phyloP scores from a whole-genome alignment of 352 stramenopile genomes.

The Globisporangium canariense region DNA sequence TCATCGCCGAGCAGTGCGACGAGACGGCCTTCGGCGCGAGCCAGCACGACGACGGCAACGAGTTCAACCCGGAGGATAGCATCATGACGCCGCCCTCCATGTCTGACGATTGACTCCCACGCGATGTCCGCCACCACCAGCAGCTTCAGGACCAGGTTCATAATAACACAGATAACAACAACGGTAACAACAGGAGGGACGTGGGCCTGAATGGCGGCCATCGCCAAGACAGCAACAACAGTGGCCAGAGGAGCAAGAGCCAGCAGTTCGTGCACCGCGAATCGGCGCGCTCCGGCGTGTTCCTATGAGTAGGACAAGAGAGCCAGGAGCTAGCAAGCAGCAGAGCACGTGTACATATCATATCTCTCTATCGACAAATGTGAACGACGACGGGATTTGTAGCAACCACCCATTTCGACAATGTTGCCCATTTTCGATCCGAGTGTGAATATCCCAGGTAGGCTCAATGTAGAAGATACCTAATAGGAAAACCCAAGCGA shows the following conservation, averaged over 20 bases:
- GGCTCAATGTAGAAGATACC: too few relatives aligned
- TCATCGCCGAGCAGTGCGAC: slow-evolving; percentile 72
- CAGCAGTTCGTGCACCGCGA: slow-evolving; percentile 1
- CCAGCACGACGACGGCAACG: neutral
- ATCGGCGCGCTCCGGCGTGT: slow-evolving; percentile 6
- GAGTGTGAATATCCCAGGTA: too few relatives aligned
- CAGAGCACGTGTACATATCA: too few relatives aligned
- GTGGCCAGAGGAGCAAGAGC: neutral
- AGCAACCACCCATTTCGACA: too few relatives aligned
- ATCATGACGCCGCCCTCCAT: slow-evolving; percentile 13
- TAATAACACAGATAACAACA: neutral
- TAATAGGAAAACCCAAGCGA: too few relatives aligned
- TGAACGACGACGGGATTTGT: too few relatives aligned
- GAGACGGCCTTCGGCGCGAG: slow-evolving; percentile 29
- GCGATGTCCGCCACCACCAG: slow-evolving; percentile 18
- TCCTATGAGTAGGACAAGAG: slow-evolving; percentile 5
- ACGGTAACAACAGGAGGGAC: neutral
- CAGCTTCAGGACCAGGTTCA: neutral
- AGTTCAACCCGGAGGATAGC: slow-evolving; percentile 13
- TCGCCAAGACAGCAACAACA: neutral
- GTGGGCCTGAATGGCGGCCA: neutral
- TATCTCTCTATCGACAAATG: too few relatives aligned
- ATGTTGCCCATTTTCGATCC: too few relatives aligned
- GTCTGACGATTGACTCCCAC: slow-evolving; percentile 10
- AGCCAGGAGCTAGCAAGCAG: neutral